These are phyloP conservation scores for Silene uniflora DNA, from an alignment of 148 eudicot species.

Conservation along the genomic window DNA sequence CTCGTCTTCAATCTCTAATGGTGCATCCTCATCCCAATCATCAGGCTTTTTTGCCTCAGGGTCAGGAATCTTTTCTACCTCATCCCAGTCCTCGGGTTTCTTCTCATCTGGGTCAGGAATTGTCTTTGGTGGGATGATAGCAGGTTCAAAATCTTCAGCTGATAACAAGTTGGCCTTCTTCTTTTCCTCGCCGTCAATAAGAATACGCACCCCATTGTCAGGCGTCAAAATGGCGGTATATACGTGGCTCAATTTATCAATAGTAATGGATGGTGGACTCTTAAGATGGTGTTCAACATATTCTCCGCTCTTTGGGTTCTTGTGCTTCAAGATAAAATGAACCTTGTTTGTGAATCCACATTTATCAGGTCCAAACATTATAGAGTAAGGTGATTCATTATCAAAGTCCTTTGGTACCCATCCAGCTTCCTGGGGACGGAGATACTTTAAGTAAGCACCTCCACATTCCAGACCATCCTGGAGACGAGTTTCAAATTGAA, in stretches of 20 bases:
- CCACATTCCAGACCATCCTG: constrained; percentile 88
- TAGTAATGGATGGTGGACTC: constrained; percentile 73
- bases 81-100: constrained; percentile 96
- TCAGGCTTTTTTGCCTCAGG: constrained; percentile 69
- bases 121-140: constrained; percentile 66
- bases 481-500: constrained; percentile 80
- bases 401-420: constrained; percentile 74
- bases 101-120: constrained; percentile 86
- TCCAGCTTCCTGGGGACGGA: constrained; percentile 81
- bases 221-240: constrained; percentile 77
- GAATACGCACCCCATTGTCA: constrained; percentile 58
- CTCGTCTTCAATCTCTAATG: constrained; percentile 78
- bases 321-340: constrained; percentile 86
- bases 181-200: constrained; percentile 89
- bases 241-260: constrained; percentile 74
- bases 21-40: constrained; percentile 99
- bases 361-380: constrained; percentile 94
- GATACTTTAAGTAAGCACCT: constrained; percentile 77
- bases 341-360: constrained; percentile 95
- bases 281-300: constrained; percentile 85
- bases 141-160: constrained; percentile 72
- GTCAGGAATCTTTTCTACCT: constrained; percentile 69
- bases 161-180: constrained; percentile 68
- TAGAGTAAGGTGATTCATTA: constrained; percentile 70
- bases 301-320: constrained; percentile 80